phyloP scores from a whole-genome alignment of 768 basidiomycete genomes.

The Xerocomellus dryophilus region DNA sequence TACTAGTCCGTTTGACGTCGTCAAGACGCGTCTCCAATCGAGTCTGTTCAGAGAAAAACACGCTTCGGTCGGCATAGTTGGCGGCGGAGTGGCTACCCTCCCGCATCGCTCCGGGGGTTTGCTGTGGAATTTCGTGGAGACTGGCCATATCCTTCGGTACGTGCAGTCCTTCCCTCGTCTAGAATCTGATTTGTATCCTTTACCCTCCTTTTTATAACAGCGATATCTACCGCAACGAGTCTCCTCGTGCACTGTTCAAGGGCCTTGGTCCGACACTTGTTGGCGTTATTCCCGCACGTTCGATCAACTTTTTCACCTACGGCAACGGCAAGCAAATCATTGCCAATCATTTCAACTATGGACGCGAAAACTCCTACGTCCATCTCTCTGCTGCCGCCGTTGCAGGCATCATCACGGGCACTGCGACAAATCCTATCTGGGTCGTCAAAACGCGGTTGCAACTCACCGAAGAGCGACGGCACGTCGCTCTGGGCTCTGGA shows the following conservation, averaged over 20 bases:
- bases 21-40: conserved; percentile 95
- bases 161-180: not conserved
- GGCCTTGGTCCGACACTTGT: conserved; percentile 93
- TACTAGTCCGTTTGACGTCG: conserved; percentile 96
- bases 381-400: conserved; percentile 83
- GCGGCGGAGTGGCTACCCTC: conserved; percentile 30
- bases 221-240: conserved; percentile 87
- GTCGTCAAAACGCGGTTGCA: conserved; percentile 97
- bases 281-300: conserved; percentile 91
- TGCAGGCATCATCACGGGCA: conserved; percentile 84
- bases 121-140: conserved; percentile 93
- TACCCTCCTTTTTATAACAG: conserved; percentile 36
- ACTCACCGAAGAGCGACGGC: conserved; percentile 43
- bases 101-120: conserved; percentile 47
- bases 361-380: conserved; percentile 79
- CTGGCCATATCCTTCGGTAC: conserved; percentile 83
- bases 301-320: conserved; percentile 97
- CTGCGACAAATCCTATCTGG: conserved; percentile 98
- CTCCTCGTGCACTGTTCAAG: conserved; percentile 85
- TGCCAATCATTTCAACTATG: conserved; percentile 71
- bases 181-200: not conserved
- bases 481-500: conserved; percentile 1
- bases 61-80: conserved; percentile 30
- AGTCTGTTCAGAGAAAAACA: conserved; percentile 65
- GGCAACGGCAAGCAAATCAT: conserved; percentile 94